These are phyloP conservation scores for Candida maris DNA, from an alignment of 805 yeast species.

Conservation along the genomic window DNA sequence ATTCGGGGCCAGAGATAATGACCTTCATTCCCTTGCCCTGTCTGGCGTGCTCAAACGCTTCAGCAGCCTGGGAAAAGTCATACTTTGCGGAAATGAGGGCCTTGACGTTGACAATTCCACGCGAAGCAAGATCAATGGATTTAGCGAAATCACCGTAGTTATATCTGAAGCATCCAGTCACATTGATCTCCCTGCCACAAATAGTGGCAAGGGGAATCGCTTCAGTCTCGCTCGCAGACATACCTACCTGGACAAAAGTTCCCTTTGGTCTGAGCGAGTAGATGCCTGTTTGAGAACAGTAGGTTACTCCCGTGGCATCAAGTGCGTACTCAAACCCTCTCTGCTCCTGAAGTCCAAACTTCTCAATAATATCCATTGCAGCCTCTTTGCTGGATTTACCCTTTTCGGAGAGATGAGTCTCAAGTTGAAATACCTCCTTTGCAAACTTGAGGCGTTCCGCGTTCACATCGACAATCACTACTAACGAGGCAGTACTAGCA, in stretches of 20 bases:
- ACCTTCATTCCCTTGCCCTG: constrained; percentile 11
- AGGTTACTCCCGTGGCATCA: constrained; percentile 15
- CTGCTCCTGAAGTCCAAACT: constrained; percentile 5
- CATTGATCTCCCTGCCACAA: constrained; percentile 9
- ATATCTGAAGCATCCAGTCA: constrained; percentile 9
- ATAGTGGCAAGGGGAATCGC: constrained; percentile 10
- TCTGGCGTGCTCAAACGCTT: constrained; percentile 10
- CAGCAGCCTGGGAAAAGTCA: constrained; percentile 7
- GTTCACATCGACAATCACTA: constrained; percentile 11
- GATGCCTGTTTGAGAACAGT: constrained; percentile 12
- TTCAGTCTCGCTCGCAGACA: constrained; percentile 15
- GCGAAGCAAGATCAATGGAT: constrained; percentile 8
- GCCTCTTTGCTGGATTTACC: constrained; percentile 17
- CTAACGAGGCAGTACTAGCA: constrained; percentile 10
- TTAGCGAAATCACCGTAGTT: constrained; percentile 8
- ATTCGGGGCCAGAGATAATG: constrained; percentile 7
- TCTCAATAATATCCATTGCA: constrained; percentile 17
- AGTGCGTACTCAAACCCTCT: constrained; percentile 9
- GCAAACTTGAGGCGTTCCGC: constrained; percentile 30
- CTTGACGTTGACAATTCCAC: constrained; percentile 10
- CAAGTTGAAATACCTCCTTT: constrained; percentile 12
- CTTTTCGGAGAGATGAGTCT: constrained; percentile 12
- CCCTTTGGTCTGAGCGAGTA: constrained; percentile 23
- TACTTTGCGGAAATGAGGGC: constrained; percentile 4
- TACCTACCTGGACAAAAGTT: constrained; percentile 24